These are phyloP conservation scores for Juglanconis oblonga DNA, from an alignment of 2,329 filamentous ascomycete species.

Conservation along the genomic window DNA sequence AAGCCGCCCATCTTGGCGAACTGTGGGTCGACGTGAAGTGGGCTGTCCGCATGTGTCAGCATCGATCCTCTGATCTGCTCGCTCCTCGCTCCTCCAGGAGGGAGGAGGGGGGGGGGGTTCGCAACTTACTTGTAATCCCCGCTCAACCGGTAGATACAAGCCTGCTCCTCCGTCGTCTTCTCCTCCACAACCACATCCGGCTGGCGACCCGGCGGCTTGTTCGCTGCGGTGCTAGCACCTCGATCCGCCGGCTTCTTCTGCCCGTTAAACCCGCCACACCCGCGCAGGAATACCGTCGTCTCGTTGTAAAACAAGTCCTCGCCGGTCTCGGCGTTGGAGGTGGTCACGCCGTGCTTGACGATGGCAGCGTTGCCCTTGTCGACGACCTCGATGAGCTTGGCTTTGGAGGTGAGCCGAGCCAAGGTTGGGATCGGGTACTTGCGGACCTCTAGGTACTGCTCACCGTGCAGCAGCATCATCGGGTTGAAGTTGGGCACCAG, in stretches of 20 bases:
- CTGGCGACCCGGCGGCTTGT: constrained; percentile 71
- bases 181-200: constrained; percentile 84
- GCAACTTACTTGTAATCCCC: constrained; percentile 77
- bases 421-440: constrained; percentile 89
- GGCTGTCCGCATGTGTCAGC: constrained; percentile 41
- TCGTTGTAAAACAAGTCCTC: constrained; percentile 98
- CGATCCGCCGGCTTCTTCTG: constrained; percentile 73
- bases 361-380: constrained; percentile 93
- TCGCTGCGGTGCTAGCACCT: constrained; percentile 74
- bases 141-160: constrained; percentile 86
- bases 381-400: constrained; percentile 85
- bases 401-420: constrained; percentile 71
- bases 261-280: constrained; percentile 86
- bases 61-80: neutral
- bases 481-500: constrained; percentile 94
- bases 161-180: constrained; percentile 85
- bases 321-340: constrained; percentile 78
- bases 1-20: constrained; percentile 97
- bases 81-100: neutral
- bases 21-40: constrained; percentile 89
- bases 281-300: constrained; percentile 85
- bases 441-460: constrained; percentile 94
- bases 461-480: constrained; percentile 98
- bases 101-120: neutral
- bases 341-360: constrained; percentile 75